Evolutionary conservation across 2,329 filamentous ascomycete species (phyloP).

Genomic region (Clarireedia hainanense): DNA sequence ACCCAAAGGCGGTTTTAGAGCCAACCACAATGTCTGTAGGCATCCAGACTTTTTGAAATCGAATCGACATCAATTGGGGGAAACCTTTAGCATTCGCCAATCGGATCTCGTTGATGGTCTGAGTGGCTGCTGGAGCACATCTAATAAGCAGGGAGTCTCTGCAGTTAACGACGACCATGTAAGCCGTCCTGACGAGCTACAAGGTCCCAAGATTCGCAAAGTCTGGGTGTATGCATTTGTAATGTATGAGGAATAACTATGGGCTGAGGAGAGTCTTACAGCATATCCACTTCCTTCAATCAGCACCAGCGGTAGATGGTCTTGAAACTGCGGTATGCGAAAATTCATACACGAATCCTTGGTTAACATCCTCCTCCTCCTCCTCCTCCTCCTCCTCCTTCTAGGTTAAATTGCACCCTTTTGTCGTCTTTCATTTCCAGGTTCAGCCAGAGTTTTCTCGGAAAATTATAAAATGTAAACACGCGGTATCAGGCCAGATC

Average conservation of each 20-base stretch:
- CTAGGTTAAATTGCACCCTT: neutral
- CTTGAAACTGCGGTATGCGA: neutral
- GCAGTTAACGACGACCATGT: neutral
- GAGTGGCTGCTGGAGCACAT: neutral
- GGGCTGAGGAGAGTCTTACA: neutral
- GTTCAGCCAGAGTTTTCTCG: neutral
- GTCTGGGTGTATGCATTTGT: neutral
- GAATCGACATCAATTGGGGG: slow-evolving; percentile 1
- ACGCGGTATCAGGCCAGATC: neutral
- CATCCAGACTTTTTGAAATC: neutral
- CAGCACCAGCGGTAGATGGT: neutral
- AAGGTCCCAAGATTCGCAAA: neutral
- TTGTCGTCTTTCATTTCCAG: neutral
- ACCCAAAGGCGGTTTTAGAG: neutral
- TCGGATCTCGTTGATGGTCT: neutral
- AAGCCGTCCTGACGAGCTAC: neutral
- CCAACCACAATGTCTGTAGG: neutral
- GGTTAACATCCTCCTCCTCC: neutral
- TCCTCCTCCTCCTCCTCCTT: neutral
- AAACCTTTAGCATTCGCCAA: neutral
- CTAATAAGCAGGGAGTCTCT: slow-evolving; percentile 1
- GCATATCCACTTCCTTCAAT: neutral
- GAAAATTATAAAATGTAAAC: neutral
- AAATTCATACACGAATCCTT: neutral
- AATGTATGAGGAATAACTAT: no score